Evolutionary conservation across 164 flowering plant genomes (phyloP).

Genomic region (Euptelea pleiosperma): DNA sequence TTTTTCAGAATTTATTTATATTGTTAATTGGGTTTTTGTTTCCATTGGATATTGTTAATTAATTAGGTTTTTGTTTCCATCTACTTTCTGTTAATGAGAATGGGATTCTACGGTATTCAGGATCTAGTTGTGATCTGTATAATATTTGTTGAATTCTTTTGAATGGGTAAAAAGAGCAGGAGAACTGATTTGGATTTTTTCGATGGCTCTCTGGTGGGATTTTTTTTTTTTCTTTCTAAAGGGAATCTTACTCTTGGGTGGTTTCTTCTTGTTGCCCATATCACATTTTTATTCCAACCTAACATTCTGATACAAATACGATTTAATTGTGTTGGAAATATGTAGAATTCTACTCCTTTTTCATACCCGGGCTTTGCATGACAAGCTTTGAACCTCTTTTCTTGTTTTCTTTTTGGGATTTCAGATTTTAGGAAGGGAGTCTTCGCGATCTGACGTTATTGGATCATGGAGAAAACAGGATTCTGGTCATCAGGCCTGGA

Average conservation of each 20-base stretch:
- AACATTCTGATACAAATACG: not conserved
- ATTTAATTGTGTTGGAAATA: not conserved
- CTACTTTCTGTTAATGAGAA: too few relatives aligned
- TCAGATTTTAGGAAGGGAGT: slow-evolving; percentile 33
- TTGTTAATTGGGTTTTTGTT: too few relatives aligned
- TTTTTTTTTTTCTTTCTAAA: not conserved
- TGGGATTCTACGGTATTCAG: too few relatives aligned
- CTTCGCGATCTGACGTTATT: slow-evolving; percentile 26
- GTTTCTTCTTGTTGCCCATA: not conserved
- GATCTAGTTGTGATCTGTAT: too few relatives aligned
- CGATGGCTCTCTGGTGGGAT: too few relatives aligned
- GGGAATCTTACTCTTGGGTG: not conserved
- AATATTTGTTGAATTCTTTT: too few relatives aligned
- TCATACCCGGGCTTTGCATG: not conserved
- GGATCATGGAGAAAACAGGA: slow-evolving; percentile 33
- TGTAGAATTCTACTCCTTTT: not conserved
- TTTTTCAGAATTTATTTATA: too few relatives aligned
- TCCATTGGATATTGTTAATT: too few relatives aligned
- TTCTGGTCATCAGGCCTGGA: slow-evolving; percentile 29
- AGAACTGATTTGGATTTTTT: not conserved
- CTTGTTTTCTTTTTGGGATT: slow-evolving; percentile 4
- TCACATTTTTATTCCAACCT: not conserved
- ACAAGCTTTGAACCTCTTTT: not conserved
- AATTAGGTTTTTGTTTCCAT: too few relatives aligned
- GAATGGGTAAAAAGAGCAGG: not conserved